Conservation (phyloP, 1,139 yeast species). For the Groenewaldozyma auringiensis region DNA sequence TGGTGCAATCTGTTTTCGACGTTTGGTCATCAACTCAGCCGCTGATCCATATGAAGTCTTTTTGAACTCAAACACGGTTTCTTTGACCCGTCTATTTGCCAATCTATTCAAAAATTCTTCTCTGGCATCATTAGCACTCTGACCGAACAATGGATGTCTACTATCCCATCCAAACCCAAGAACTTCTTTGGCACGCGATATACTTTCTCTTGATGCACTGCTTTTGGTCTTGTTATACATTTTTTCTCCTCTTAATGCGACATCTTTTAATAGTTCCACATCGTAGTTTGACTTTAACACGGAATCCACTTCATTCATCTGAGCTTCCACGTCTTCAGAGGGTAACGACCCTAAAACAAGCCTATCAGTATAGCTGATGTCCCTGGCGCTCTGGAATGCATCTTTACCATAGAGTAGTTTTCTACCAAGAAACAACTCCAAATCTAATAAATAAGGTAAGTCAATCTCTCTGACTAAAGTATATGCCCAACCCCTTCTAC, state of each 20-base stretch:
- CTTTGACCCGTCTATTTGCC: conserved; percentile 54
- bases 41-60: conserved; percentile 48
- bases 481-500: conserved; percentile 96
- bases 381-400: conserved; percentile 36
- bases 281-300: conserved; percentile 64
- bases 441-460: conserved; percentile 79
- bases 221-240: conserved; percentile 79
- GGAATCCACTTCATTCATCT: conserved; percentile 64
- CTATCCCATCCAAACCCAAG: conserved; percentile 78
- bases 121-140: conserved; percentile 33
- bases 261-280: conserved; percentile 53
- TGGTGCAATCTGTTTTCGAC: conserved; percentile 85
- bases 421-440: conserved; percentile 83
- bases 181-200: conserved; percentile 77
- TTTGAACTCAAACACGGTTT: conserved; percentile 85
- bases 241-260: conserved; percentile 80
- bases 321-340: conserved; percentile 57
- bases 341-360: conserved; percentile 82
- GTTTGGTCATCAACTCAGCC: conserved; percentile 73
- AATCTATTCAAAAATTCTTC: conserved; percentile 63
- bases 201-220: conserved; percentile 77
- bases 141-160: conserved; percentile 59
- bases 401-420: conserved; percentile 43
- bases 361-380: conserved; percentile 62
- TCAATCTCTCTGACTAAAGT: conserved; percentile 81